These are phyloP conservation scores for Tetrahymena elliotti DNA, from an alignment of 73 alveolate genomes.

Conservation along the genomic window DNA sequence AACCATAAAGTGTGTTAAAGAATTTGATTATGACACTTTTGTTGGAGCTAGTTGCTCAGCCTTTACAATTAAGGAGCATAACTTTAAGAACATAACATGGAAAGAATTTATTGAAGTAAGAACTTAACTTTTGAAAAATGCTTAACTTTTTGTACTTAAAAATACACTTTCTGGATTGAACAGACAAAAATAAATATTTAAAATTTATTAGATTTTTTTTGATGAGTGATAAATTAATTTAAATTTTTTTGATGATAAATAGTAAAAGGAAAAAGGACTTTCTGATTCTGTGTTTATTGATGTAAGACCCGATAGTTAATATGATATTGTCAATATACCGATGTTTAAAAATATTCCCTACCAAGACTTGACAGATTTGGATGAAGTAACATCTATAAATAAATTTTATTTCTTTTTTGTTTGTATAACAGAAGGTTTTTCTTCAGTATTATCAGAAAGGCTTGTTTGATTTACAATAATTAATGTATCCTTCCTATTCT, in stretches of 20 bases:
- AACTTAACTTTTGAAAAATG: not conserved
- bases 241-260: not conserved
- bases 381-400: not conserved
- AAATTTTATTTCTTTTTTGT: not conserved
- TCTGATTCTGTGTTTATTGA: slow-evolving; percentile 36
- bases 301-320: slow-evolving; percentile 56
- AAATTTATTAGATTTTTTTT: not conserved
- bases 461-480: not conserved
- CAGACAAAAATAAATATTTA: no score
- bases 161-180: not conserved
- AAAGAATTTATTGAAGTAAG: slow-evolving; percentile 11
- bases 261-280: not conserved
- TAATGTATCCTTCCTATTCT: not conserved
- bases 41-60: not conserved
- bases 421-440: not conserved
- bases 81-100: slow-evolving; percentile 13
- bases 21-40: slow-evolving; percentile 25
- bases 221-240: not conserved
- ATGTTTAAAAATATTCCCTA: slow-evolving; percentile 49
- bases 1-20: not conserved
- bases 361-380: slow-evolving; percentile 7
- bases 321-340: slow-evolving; percentile 51
- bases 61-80: not conserved
- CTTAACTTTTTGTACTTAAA: no score
- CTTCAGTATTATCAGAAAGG: not conserved